Percentiles rank a stretch among this genome's conserved stretches.
Evolutionary conservation across 768 basidiomycete species (phyloP).

Genomic region (Fibroporia radiculosa): DNA sequence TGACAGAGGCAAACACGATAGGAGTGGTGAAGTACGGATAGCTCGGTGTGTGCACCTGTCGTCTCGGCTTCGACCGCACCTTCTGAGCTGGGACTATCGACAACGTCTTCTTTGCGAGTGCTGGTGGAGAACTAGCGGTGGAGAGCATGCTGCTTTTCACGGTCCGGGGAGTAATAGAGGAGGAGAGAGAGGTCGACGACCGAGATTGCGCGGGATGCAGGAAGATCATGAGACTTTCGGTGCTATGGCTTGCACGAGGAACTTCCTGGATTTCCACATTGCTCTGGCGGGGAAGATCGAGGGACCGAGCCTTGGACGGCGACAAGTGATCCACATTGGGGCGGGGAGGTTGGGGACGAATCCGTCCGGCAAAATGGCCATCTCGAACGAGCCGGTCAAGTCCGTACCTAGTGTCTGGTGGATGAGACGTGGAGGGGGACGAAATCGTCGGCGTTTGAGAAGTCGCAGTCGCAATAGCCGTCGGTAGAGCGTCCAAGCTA

Average conservation of each 20-base stretch:
- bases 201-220: not conserved
- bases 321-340: not conserved
- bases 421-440: not conserved
- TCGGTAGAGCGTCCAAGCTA: not conserved
- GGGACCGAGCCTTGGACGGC: not conserved
- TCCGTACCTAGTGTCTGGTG: not conserved
- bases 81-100: not conserved
- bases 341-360: not conserved
- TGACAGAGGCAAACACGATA: not conserved
- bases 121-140: not conserved
- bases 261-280: not conserved
- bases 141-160: no score
- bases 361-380: not conserved
- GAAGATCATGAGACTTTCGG: conserved; percentile 3
- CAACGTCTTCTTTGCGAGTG: not conserved
- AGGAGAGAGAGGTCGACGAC: not conserved
- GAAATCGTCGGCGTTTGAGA: not conserved
- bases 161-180: not conserved
- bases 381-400: not conserved
- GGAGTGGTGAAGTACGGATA: conserved; percentile 2
- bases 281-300: not conserved
- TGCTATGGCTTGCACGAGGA: conserved; percentile 1
- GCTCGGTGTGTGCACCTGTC: not conserved
- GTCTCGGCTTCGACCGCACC: not conserved
- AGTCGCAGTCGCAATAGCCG: not conserved